These are phyloP conservation scores for Pseudopithomyces chartarum DNA, from an alignment of 2,329 filamentous ascomycete species.

Conservation along the genomic window DNA sequence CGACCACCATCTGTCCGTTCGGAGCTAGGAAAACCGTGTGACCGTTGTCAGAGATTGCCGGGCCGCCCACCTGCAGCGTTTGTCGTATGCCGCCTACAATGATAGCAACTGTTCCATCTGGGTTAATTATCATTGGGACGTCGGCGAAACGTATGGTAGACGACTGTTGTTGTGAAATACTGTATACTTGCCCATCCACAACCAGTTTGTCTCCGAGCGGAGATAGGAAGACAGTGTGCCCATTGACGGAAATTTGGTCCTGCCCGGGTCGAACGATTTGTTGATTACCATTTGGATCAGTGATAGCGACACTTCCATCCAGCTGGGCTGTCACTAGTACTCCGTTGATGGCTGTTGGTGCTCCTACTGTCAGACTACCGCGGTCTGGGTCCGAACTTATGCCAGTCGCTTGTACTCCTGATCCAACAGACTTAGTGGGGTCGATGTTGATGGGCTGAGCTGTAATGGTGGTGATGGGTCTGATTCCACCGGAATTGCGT, in stretches of 20 bases:
- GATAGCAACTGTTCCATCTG: background rate
- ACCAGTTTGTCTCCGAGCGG: background rate
- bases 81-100: background rate
- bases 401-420: background rate
- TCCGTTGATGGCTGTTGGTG: background rate
- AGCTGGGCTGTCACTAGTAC: background rate
- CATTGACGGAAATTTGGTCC: constrained; percentile 2
- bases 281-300: background rate
- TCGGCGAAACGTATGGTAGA: background rate
- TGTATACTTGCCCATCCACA: constrained; percentile 5
- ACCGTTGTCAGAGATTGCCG: background rate
- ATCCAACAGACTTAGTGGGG: background rate
- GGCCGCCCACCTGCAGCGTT: background rate
- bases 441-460: background rate
- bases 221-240: constrained; percentile 2
- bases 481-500: background rate
- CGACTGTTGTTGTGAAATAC: background rate
- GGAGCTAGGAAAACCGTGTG: background rate
- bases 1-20: background rate
- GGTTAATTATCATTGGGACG: background rate
- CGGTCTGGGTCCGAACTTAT: background rate
- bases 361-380: background rate
- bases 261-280: background rate
- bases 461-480: background rate
- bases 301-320: background rate